Evolutionary conservation across 163 green algal genomes (phyloP), one percentile per base, ranked within the genome.

Genomic region (Chlorella variabilis): DNA sequence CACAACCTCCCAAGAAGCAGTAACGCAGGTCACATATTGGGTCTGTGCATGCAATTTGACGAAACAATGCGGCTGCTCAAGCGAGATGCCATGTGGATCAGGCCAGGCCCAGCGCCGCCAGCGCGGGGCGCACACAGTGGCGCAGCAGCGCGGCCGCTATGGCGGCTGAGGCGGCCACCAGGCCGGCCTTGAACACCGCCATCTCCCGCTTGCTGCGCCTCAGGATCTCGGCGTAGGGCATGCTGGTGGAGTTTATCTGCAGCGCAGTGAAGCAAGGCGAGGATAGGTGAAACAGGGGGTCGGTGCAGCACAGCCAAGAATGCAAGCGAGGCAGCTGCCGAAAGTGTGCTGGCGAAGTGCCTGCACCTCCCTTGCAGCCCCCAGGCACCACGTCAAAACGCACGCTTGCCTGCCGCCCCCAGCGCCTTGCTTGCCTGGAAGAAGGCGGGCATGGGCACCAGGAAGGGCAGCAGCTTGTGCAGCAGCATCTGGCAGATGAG

Each of bases 401-500:
- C n/a, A n/a, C n/a, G n/a, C n/a, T n/a, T n/a, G n/a, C n/a, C n/a
- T n/a, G n/a, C n/a, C n/a, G n/a, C n/a, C 33, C 11, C 62, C n/a
- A 27, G 18, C 7, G 31, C 31, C 33, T 17, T 48, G 62, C 36
- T 49, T 21, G 41, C 67, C 65, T 73, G 38, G 68, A 63, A 36
- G 61, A 81, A 74, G 0, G 61, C 61, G 13, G 75, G 75, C 76
- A 45, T 58, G 33, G 62, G 76, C 76, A 82, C 76, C 62, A 75
- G 62, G 65, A 82, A 82, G 0, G 76, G 76, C 45, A 82, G 76
- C 62, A 75, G 2, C 76, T 67, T 82, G 76, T 82, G 45, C 76
- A 82, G 62, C 45, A 82, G 45, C 62, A 75, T 75, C 27, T 82
- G 76, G 34, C 25, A 39, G 18, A 82, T 75, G 21, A 82, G 31